These are phyloP conservation scores for Clathrus columnatus DNA, from an alignment of 768 basidiomycete genomes.

Conservation along the genomic window DNA sequence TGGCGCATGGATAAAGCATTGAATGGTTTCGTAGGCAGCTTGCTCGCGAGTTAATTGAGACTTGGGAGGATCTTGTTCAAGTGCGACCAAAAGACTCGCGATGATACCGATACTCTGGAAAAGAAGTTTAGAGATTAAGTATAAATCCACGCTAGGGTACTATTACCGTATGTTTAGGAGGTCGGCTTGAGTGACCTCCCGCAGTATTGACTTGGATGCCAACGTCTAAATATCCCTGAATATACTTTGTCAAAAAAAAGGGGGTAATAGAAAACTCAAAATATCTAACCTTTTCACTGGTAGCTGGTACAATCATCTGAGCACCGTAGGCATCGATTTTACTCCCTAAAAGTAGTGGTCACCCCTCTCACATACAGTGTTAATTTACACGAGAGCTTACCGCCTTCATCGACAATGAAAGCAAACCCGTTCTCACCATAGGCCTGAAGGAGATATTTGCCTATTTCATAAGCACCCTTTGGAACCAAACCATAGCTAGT, in stretches of 20 bases:
- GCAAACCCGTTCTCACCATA: conserved; percentile 71
- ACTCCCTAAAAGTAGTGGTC: conserved; percentile 42
- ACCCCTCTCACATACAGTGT: no score
- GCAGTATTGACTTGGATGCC: conserved; percentile 54
- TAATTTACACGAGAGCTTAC: no score
- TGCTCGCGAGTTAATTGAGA: conserved; percentile 25
- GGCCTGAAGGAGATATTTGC: conserved; percentile 35
- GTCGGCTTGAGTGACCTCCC: conserved; percentile 83
- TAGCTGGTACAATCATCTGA: conserved; percentile 50
- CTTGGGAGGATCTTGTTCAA: conserved; percentile 53
- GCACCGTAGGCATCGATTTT: conserved; percentile 43
- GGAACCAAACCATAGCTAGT: not conserved
- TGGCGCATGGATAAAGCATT: conserved; percentile 55
- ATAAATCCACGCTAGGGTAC: not conserved
- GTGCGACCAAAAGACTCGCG: conserved; percentile 54
- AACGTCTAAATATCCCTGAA: conserved; percentile 48
- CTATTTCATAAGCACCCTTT: conserved; percentile 37
- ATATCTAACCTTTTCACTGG: conserved; percentile 48
- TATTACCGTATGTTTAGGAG: conserved; percentile 65
- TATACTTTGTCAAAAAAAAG: not conserved
- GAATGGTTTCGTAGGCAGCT: conserved; percentile 41
- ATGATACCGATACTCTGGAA: conserved; percentile 76
- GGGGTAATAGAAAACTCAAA: not conserved
- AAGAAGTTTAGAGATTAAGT: not conserved
- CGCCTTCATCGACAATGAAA: conserved; percentile 83